Evolutionary conservation across 2,329 filamentous ascomycete species (phyloP).

Genomic region (Cordyceps tenuipes): DNA sequence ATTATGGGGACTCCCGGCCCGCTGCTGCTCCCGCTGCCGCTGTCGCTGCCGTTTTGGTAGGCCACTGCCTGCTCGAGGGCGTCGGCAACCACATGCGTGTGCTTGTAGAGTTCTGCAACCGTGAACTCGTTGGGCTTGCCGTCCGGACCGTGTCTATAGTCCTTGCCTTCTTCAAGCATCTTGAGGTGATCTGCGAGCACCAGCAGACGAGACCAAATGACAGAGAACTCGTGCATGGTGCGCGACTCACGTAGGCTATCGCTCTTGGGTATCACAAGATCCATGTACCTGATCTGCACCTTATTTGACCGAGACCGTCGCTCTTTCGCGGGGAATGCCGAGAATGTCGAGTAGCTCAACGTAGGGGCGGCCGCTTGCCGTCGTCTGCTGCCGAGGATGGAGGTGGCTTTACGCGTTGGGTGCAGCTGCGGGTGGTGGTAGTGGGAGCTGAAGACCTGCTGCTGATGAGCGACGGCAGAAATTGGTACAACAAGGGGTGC

Average conservation of each 20-base stretch:
- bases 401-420: not conserved
- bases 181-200: conserved; percentile 29
- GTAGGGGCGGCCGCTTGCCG: not conserved
- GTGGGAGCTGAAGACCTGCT: not conserved
- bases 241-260: conserved; percentile 15
- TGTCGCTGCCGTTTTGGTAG: not conserved
- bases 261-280: conserved; percentile 2
- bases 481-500: not conserved
- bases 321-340: not conserved
- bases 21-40: not conserved
- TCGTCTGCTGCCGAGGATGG: not conserved
- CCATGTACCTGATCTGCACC: not conserved
- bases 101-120: conserved; percentile 33
- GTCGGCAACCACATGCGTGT: conserved; percentile 23
- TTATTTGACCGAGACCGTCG: not conserved
- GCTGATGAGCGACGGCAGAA: not conserved
- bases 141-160: conserved; percentile 16
- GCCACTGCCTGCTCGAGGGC: conserved; percentile 9
- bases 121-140: conserved; percentile 26
- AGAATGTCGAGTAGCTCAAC: not conserved
- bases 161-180: conserved; percentile 15
- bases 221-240: conserved; percentile 32
- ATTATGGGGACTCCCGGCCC: conserved; percentile 4
- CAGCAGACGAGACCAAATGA: conserved; percentile 30
- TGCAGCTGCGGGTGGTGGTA: not conserved